Evolutionary conservation across 2,329 filamentous ascomycete genomes (phyloP), one percentile per base, ranked within the genome.

Genomic region (Phyllosticta paracitricarpa): DNA sequence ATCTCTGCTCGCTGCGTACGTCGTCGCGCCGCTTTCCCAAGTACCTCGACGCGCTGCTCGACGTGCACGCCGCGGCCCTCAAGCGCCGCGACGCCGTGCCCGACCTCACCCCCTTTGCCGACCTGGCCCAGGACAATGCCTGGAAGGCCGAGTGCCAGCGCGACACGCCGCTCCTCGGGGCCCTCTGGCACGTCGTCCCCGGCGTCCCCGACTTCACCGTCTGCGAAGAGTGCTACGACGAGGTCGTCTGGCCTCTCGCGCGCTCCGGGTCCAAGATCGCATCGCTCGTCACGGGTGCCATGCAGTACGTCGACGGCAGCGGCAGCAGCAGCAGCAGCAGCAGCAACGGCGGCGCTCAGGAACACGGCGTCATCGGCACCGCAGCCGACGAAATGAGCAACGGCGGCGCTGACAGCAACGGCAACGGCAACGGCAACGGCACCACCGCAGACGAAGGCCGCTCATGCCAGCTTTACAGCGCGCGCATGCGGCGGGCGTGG

Each of bases 171-270:
- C 74, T 88, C 2, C 72, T 78, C n/a, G 81, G 84, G 60, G 81
- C 80, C 12, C 77, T 81, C 51, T 97, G 92, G 92, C 86, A 95
- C 72, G 85, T 83, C 61, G 90, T 95, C 72, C 84, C 88, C 0
- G 79, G 83, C 14, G 76, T 95, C 0, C 89, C 88, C 0, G 83
- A 91, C 56, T 84, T 96, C 68, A 91, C 88, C 0, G 87, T 96
- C 3, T 97, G 92, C 73, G 85, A 89, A 65, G 89, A 93, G 72
- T 97, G 92, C 72, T 96, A 89, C 71, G 83, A 89, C 17, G 85
- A 90, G 24, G 82, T 90, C 0, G 84, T 96, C n/a, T 84, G 82
- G 73, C 91, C 91, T 0, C 33, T 51, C 2, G 54, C 33, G 6
- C 54, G 54, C 58, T 19, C 28, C 2, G 58, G 61, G 2, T 56